phyloP scores from a whole-genome alignment of 2,329 filamentous ascomycete species.

The Neofusicoccum umdonicola region DNA sequence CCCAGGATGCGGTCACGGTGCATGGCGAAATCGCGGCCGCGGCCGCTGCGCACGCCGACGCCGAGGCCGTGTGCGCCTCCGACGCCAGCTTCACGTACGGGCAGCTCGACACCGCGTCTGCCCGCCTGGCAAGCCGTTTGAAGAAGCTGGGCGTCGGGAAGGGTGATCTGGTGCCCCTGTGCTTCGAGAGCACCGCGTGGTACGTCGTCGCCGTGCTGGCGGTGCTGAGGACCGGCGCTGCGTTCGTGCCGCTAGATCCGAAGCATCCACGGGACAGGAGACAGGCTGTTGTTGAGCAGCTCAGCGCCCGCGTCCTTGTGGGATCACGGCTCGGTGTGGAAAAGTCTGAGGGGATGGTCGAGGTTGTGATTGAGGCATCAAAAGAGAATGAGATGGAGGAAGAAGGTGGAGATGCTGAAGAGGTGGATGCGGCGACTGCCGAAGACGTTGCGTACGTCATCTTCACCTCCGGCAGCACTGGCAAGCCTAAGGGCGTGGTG shows the following conservation, averaged over 20 bases:
- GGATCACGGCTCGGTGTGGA: conserved; percentile 23
- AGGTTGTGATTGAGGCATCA: too few relatives aligned
- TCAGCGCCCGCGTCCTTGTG: conserved; percentile 24
- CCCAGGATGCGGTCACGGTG: conserved; percentile 42
- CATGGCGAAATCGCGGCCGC: conserved; percentile 46
- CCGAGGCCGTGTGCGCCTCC: conserved; percentile 50
- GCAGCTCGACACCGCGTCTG: conserved; percentile 37
- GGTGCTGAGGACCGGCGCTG: conserved; percentile 32
- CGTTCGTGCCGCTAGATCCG: conserved; percentile 31
- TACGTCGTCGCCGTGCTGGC: conserved; percentile 34
- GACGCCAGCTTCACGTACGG: conserved; percentile 50
- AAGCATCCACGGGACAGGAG: neutral
- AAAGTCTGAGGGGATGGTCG: too few relatives aligned
- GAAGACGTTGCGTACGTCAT: conserved; percentile 22
- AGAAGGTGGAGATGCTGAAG: neutral
- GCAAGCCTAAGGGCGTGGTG: conserved; percentile 32
- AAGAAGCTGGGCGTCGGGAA: conserved; percentile 20
- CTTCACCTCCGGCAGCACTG: conserved; percentile 37
- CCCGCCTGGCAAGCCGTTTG: conserved; percentile 41
- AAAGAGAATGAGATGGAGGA: too few relatives aligned
- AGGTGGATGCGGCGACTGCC: neutral
- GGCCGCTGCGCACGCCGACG: conserved; percentile 36
- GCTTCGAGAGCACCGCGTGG: conserved; percentile 23
- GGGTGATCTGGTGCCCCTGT: neutral
- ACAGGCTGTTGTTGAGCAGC: neutral